Base-by-base conservation (phyloP, 768 basidiomycete genomes). In the Heimioporus sp. region DNA sequence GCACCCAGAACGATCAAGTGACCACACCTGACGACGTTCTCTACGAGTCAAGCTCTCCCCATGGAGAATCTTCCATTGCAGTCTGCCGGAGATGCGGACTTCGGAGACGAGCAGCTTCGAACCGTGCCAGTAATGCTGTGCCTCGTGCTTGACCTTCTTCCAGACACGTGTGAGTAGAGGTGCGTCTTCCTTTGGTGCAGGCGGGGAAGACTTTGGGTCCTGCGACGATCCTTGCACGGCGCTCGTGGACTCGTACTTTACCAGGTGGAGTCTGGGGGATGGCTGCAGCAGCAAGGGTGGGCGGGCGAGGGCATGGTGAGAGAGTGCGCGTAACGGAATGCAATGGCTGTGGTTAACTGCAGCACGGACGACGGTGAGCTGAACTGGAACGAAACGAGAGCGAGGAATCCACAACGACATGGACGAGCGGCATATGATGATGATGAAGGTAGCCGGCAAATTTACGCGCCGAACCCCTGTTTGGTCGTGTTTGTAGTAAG, bases 141-240 rank as follows among this genome's bases (percentile, higher is more conserved):
- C 93, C 70, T 98, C 97, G 63, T 98, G 91, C 74, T 98, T 99
- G 55, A 98, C 85, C 60, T 85, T 90, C 59, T 87, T 88, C 96
- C 96, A 98, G 8, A 81, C 80, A 36, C 94, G 78, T 10, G 81
- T 76, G 37, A 74, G 52, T 4, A 90, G 67, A 2, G 79, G 77
- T 0, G 70, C 66, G 39, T 73, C 66, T 38, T 79, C 75, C 59
- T 76, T 77, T 31, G 76, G 70, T 0, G 76, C 69, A 10, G 81
- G 82, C 9, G 76, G 76, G n/a, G 71, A 66, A 0, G 80, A 62
- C 61, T 81, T 85, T 30, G 66, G 59, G 53, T 82, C 80, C 16
- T 28, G 72, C 52, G 40, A 58, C 49, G 44, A 61, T 63, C 55
- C 51, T 34, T 50, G 62, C 51, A 54, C 54, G 48, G 46, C 64